phyloP scores from a whole-genome alignment of 2,329 filamentous ascomycete genomes.

The Colletotrichum sansevieriae region DNA sequence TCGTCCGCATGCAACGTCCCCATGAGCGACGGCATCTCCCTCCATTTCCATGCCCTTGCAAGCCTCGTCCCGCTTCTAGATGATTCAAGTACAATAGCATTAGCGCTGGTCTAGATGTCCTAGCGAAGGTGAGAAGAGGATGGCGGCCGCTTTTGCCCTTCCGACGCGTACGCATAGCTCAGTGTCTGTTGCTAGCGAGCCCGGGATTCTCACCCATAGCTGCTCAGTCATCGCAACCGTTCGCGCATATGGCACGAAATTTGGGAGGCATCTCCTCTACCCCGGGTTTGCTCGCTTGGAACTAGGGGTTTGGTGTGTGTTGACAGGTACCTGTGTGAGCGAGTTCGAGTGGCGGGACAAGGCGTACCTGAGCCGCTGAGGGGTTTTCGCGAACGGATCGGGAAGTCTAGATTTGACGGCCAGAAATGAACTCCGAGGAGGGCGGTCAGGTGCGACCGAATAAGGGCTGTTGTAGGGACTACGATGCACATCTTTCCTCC shows the following conservation, averaged over 20 bases:
- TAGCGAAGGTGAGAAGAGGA: conserved; percentile 1
- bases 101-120: background rate
- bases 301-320: conserved; percentile 2
- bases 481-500: conserved; percentile 43
- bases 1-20: conserved; percentile 32
- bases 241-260: background rate
- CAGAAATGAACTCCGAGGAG: conserved; percentile 36
- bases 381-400: conserved; percentile 21
- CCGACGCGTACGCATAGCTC: conserved; percentile 14
- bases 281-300: conserved; percentile 17
- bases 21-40: conserved; percentile 8
- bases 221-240: background rate
- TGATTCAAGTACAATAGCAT: conserved; percentile 3
- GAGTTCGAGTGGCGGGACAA: conserved; percentile 18
- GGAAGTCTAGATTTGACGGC: conserved; percentile 4
- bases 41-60: conserved; percentile 2
- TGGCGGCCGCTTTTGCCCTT: conserved; percentile 10
- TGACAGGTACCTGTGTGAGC: conserved; percentile 9
- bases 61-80: conserved; percentile 16
- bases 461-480: conserved; percentile 44
- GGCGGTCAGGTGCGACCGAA: conserved; percentile 40
- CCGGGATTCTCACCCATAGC: conserved; percentile 2
- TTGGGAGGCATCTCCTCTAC: background rate
- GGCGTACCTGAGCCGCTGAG: conserved; percentile 21
- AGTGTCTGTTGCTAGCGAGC: conserved; percentile 18